Base-by-base conservation (phyloP, 75 land plant species). In the Pinus taeda region DNA sequence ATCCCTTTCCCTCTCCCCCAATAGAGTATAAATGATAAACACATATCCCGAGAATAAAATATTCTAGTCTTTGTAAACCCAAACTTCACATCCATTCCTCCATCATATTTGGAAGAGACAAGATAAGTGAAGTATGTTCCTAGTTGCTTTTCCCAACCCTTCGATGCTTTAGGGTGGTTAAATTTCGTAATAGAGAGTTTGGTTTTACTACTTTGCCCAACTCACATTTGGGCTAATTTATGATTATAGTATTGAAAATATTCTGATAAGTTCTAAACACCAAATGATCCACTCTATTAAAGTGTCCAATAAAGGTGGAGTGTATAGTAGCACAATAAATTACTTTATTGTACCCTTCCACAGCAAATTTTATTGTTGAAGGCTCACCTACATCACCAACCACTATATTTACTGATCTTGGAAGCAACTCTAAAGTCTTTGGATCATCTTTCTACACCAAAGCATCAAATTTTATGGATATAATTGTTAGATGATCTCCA, bases 311-410 rank as follows among this genome's bases (percentile, higher is more conserved):
- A 63, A 96, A 85, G 17, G 84, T 33, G 18, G 99, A 90, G 11
- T 97, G 90, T 63, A 97, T 97, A 70, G 98, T 86, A 11, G 99
- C 99, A 83, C 99, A 96, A 65, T 86, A 96, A 72, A 94, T 94
- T 56, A 96, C 88, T 65, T 96, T 96, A 79, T 86, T 96, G 85
- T 95, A 96, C 53, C 97, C 95, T 81, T 90, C 88, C 1, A 96
- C 91, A 6, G 93, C 99, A 78, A 42, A 72, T 57, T 83, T 84
- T 59, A 92, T 76, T 26, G 95, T 87, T 33, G 82, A 76, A 20
- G 97, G 87, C n/a, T 96, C 99, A 33, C 99, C 99, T 13, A 96
- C 90, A 83, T 96, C 99, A n/a, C 99, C 99, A 18, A 89, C 84
- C 70, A 88, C 97, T 67, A 96, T 84, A 67, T 85, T 88, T 37